Base-by-base conservation (phyloP, 352 stramenopile species). In the Globisporangium radiosum region DNA sequence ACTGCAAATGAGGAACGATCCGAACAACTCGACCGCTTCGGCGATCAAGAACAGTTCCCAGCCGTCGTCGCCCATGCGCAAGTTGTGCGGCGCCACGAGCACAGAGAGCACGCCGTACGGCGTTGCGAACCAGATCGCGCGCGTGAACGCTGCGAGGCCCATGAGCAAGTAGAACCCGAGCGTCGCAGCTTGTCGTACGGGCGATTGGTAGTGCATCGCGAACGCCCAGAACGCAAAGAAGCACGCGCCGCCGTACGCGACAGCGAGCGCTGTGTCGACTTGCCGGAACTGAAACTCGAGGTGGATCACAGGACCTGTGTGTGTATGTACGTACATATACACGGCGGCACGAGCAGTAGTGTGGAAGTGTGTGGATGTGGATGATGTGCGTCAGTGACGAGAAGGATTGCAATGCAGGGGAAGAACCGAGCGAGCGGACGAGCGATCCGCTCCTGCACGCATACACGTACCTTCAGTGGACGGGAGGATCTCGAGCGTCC, bases 1-100 rank as follows among this genome's bases (percentile, higher is more conserved):
- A 57, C 86, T 94, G 75, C 98, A 98, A 37, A 99, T 76, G n/a
- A 95, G 76, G 52, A 98, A 81, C 17, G 89, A 97, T 47, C 96
- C 96, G 7, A 95, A 57, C 39, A 92, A 87, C 53, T 98, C 73
- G 8, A 97, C 75, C 40, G 91, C 62, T 62, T 98, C 94, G 2
- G 81, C 86, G 14, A 90, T 39, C 17, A 97, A 85, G 45, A 91
- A 88, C 55, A 84, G 56, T 14, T 61, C 56, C 74, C 71, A 90
- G 40, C 78, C 81, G 51, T 81, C 69, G 37, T 93, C 79, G 38
- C 79, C 81, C 68, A 88, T 85, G 50, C 74, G 60, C 47, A 93
- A 65, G 7, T 70, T 65, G 5, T 70, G 61, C 3, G 84, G 84
- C 65, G 84, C 73, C 37, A 89, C 67, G 6, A 82, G 73, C 49